Percentiles rank a stretch among this genome's conserved stretches.
phyloP scores from a whole-genome alignment of 345 rosid species.

The Brassica incana region DNA sequence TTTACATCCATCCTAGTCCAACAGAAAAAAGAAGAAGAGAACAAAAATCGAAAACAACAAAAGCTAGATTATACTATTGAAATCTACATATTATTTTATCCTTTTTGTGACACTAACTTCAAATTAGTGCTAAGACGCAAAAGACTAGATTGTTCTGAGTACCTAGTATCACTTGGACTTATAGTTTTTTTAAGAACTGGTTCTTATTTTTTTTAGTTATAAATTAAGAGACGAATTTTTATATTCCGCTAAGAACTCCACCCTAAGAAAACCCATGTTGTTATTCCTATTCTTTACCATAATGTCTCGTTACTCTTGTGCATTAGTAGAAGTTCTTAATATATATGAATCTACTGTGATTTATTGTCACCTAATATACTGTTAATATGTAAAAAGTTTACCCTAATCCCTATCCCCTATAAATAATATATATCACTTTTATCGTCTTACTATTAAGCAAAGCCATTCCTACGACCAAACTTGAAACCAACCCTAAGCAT shows the following conservation, averaged over 20 bases:
- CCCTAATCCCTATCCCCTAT: no score
- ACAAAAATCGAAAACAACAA: no score
- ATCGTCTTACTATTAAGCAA: not conserved
- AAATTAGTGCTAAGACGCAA: not conserved
- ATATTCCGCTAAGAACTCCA: no score
- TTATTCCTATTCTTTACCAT: no score
- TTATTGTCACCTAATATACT: not conserved
- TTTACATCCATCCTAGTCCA: not conserved
- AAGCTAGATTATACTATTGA: not conserved
- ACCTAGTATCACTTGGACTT: not conserved
- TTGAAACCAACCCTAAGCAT: not conserved
- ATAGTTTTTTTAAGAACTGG: no score
- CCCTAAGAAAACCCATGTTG: no score
- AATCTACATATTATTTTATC: not conserved
- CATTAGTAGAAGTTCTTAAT: not conserved
- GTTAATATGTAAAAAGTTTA: not conserved
- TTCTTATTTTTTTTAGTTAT: no score
- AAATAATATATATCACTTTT: not conserved
- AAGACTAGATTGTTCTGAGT: not conserved
- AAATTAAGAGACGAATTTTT: no score
- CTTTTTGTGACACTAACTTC: not conserved
- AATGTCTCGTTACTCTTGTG: no score
- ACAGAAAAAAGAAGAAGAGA: not conserved
- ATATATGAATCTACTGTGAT: not conserved
- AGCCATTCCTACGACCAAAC: not conserved